These are phyloP conservation scores for Agrostemma githago DNA, from an alignment of 148 eudicot species.

Conservation along the genomic window DNA sequence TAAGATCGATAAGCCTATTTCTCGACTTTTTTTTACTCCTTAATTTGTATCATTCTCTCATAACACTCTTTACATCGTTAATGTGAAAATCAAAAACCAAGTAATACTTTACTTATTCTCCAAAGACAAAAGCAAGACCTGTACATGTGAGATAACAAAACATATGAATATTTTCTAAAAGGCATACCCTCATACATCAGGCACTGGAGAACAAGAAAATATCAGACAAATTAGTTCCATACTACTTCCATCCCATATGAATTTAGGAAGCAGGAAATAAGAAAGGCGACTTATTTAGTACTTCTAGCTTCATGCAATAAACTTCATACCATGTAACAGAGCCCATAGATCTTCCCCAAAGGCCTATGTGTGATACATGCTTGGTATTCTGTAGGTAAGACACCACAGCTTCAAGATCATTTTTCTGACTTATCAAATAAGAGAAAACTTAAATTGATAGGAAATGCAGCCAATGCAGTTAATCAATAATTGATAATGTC, in stretches of 20 bases:
- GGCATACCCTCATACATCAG: no score
- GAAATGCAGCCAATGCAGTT: conserved; percentile 3
- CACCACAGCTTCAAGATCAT: conserved; percentile 80
- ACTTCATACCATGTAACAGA: conserved; percentile 72
- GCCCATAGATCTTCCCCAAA: conserved; percentile 98
- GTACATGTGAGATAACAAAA: background rate
- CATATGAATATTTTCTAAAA: background rate
- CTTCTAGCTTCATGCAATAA: conserved; percentile 14
- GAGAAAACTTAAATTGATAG: conserved; percentile 5
- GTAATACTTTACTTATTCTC: background rate
- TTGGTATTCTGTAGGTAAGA: conserved; percentile 56
- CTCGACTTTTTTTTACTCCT: no score
- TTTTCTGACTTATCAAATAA: conserved; percentile 48
- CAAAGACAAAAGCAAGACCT: background rate
- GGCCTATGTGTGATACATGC: conserved; percentile 64
- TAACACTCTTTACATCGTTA: no score
- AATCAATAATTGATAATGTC: background rate
- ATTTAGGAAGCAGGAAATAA: conserved; percentile 10
- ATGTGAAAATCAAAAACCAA: background rate
- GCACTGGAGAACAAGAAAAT: background rate
- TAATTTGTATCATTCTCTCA: no score
- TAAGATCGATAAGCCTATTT: no score
- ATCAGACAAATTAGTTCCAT: background rate
- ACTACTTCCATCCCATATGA: no score
- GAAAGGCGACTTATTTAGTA: background rate